Percentiles rank a stretch among this genome's conserved stretches.
Evolutionary conservation across 1,139 yeast species (phyloP).

Genomic region (Yamadazyma diddensiae): DNA sequence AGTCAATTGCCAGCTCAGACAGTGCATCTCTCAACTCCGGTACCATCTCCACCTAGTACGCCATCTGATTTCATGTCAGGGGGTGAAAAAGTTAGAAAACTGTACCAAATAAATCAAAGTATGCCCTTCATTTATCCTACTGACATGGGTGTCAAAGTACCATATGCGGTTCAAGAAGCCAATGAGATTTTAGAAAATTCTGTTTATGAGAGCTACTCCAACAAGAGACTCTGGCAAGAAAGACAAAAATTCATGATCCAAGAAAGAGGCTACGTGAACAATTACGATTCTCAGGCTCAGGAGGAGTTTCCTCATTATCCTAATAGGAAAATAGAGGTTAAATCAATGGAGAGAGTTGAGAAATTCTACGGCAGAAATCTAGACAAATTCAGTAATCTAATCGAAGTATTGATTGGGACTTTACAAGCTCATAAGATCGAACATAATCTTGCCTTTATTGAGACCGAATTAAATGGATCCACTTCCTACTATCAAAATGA

Average conservation of each 20-base stretch:
- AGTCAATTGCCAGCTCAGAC: conserved; percentile 61
- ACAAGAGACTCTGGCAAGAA: conserved; percentile 70
- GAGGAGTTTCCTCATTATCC: conserved; percentile 25
- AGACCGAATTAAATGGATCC: conserved; percentile 37
- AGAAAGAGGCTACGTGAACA: conserved; percentile 65
- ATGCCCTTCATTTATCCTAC: conserved; percentile 77
- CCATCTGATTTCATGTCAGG: conserved; percentile 56
- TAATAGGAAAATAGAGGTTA: conserved; percentile 29
- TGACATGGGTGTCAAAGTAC: conserved; percentile 41
- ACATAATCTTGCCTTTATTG: conserved; percentile 34
- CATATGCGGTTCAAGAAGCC: conserved; percentile 80
- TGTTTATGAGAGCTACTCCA: conserved; percentile 62
- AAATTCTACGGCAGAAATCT: conserved; percentile 52
- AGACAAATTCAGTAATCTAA: conserved; percentile 57
- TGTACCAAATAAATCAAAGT: conserved; percentile 75
- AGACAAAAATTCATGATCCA: conserved; percentile 66
- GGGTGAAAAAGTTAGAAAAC: conserved; percentile 65
- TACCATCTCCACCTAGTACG: conserved; percentile 76
- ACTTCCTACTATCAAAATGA: conserved; percentile 24
- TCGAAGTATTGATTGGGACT: conserved; percentile 61
- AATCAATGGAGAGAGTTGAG: conserved; percentile 58
- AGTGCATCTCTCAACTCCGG: conserved; percentile 83
- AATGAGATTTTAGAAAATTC: conserved; percentile 54
- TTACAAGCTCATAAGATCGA: conserved; percentile 49
- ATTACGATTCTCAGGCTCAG: conserved; percentile 17